Percentiles rank a stretch among this genome's conserved stretches.
These are phyloP conservation scores for Melampsora americana DNA, from an alignment of 1,284 basidiomycete species.

Conservation along the genomic window DNA sequence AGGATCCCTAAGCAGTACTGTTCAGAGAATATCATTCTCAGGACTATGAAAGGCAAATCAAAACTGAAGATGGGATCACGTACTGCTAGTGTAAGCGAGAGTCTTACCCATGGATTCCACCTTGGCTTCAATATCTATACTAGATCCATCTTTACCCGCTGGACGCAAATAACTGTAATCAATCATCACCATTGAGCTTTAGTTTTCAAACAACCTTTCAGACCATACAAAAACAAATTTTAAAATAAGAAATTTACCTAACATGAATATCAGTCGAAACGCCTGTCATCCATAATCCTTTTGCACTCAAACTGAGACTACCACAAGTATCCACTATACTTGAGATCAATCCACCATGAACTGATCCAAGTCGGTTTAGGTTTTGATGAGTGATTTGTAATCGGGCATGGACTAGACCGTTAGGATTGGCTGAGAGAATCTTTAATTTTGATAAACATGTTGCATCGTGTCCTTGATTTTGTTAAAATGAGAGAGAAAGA, in stretches of 20 bases:
- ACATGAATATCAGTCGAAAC: constrained; percentile 77
- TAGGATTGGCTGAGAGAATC: constrained; percentile 6
- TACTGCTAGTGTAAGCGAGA: constrained; percentile 63
- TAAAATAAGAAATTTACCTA: too few species aligned
- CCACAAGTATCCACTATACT: constrained; percentile 81
- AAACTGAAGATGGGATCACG: constrained; percentile 80
- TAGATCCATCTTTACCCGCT: constrained; percentile 7
- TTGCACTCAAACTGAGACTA: constrained; percentile 73
- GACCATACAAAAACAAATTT: constrained; percentile 64
- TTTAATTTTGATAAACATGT: constrained; percentile 22
- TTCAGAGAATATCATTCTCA: constrained; percentile 41
- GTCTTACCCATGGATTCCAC: constrained; percentile 63
- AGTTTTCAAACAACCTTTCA: too few species aligned
- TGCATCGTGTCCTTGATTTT: constrained; percentile 19
- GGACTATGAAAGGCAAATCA: constrained; percentile 51
- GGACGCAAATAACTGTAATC: constrained; percentile 39
- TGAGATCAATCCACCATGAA: constrained; percentile 79
- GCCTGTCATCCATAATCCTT: constrained; percentile 77
- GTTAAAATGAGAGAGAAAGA: too few species aligned
- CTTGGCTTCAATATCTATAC: constrained; percentile 23
- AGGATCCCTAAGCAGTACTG: neutral
- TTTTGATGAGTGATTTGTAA: neutral
- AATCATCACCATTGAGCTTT: too few species aligned
- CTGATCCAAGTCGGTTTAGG: constrained; percentile 51
- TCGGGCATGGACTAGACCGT: neutral